Base-by-base conservation (phyloP, 495 filamentous ascomycete species). In the Penicillium waksmanii region DNA sequence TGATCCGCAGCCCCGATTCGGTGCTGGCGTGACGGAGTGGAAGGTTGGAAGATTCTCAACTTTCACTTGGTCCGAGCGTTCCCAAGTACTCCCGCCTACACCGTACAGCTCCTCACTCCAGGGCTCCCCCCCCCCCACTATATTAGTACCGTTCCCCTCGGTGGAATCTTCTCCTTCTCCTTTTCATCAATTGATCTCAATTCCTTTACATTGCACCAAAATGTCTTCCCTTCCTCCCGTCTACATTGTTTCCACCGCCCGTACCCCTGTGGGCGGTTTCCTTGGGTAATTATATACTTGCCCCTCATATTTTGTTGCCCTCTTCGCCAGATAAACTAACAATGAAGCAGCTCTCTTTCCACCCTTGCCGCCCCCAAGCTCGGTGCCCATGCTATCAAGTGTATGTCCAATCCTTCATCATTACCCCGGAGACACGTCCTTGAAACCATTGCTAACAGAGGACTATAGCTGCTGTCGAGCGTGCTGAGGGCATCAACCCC, bases 191-290 rank as follows among this genome's bases (percentile, higher is more conserved):
- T 31, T 31, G 27, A 31, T 31, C 27, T 31, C 6, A 31, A 1
- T 31, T 7, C 27, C 8, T 31, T 31, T 31, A 9, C 27, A 31
- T 31, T 9, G 27, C 27, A 31, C 27, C 40, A 61, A 19, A 23
- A 70, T 70, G 85, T 77, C 87, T 65, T 78, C 79, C 47, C 83
- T 90, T 61, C 87, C 91, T 63, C 82, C 91, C 25, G 95, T 98
- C 53, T 98, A 98, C 79, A 97, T 98, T 73, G 92, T 97, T 65
- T 93, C 94, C 46, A 86, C 88, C 62, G 89, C 87, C 63, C 86
- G 95, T 72, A 98, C 95, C 44, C 95, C 95, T 43, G 82, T 96
- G 64, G 95, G 95, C 66, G 89, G 89, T 53, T 98, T 98, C 76
- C 84, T 94, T 60, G 95, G 95, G 93, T 96, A 73, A 75, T 83